Conservation (phyloP, 257 asterid species). For the Forsythia suspensa region DNA sequence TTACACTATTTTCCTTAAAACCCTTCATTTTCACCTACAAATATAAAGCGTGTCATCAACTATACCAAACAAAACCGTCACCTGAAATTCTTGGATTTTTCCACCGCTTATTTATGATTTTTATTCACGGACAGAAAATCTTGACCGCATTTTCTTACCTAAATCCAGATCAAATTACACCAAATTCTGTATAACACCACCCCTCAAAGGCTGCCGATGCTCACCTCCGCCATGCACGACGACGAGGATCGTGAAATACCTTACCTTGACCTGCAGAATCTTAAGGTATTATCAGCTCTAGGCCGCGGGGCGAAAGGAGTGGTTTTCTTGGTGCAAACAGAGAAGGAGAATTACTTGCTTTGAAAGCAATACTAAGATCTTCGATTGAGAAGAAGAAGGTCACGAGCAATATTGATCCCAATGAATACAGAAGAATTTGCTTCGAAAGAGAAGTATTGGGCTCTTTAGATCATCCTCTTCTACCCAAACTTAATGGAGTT, state of each 20-base stretch:
- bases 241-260: constrained; percentile 11
- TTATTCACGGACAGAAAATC: not conserved
- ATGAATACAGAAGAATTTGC: constrained; percentile 55
- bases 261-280: constrained; percentile 40
- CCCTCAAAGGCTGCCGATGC: not conserved
- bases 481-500: constrained; percentile 87
- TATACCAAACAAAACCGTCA: constrained; percentile 19
- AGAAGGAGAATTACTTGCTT: constrained; percentile 58
- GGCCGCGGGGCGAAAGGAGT: constrained; percentile 98
- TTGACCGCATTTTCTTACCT: not conserved
- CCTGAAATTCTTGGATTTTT: constrained; percentile 20
- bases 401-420: not conserved
- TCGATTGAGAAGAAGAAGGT: constrained; percentile 49
- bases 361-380: constrained; percentile 66
- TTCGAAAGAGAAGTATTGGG: constrained; percentile 68
- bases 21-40: not conserved
- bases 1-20: not conserved
- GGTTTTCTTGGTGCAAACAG: constrained; percentile 68
- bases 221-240: constrained; percentile 49
- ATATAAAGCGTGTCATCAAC: not conserved
- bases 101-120: not conserved
- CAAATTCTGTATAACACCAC: not conserved
- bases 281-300: constrained; percentile 67
- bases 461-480: constrained; percentile 64
- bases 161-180: not conserved